A percentile compares a stretch with the other conserved stretches of the same genome.
Conservation (phyloP, 169 alveolate genomes). For the Eimeria falciformis region DNA sequence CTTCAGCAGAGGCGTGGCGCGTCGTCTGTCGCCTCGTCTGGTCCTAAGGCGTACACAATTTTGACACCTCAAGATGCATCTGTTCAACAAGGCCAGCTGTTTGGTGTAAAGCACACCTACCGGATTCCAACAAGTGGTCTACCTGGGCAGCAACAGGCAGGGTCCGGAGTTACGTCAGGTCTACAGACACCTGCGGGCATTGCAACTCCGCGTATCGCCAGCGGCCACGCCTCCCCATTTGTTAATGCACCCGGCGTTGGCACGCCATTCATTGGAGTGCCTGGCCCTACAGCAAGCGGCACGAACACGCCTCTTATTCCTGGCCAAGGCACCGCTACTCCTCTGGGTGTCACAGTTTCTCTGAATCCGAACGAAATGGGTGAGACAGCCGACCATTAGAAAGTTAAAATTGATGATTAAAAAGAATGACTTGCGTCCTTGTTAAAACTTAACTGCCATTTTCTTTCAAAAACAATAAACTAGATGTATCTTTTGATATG, state of each 20-base stretch:
- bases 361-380: conserved; percentile 76
- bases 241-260: conserved; percentile 21
- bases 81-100: conserved; percentile 71
- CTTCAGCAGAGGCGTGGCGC: conserved; percentile 47
- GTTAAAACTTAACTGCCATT: no score
- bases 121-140: conserved; percentile 26
- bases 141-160: background rate
- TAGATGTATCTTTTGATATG: background rate
- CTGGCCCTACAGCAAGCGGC: conserved; percentile 47
- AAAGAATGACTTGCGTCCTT: no score
- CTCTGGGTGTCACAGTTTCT: conserved; percentile 66
- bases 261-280: conserved; percentile 33
- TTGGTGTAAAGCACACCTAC: conserved; percentile 74
- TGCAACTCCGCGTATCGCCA: conserved; percentile 35
- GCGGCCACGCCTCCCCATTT: conserved; percentile 48
- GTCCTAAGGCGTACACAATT: conserved; percentile 59
- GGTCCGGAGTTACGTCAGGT: conserved; percentile 30
- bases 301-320: conserved; percentile 46
- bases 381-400: background rate
- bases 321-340: conserved; percentile 6
- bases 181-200: conserved; percentile 67
- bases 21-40: conserved; percentile 67
- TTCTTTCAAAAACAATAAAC: no score
- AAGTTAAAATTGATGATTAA: no score
- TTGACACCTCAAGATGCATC: conserved; percentile 63